These are phyloP conservation scores for Penicillium frequentans DNA, from an alignment of 2,329 filamentous ascomycete genomes.

Conservation along the genomic window DNA sequence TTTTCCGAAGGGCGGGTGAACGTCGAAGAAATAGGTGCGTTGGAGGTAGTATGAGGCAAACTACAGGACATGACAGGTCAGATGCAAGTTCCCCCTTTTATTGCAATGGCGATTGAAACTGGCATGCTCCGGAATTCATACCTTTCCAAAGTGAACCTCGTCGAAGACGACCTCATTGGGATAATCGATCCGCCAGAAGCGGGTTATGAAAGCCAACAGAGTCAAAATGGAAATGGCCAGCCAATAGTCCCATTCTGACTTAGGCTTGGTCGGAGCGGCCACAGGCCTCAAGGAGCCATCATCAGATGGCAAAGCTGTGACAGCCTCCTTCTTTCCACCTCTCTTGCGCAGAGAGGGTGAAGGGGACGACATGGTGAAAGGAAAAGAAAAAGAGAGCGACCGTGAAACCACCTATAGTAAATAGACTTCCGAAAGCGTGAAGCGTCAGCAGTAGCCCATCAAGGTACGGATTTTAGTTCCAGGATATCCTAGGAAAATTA, in stretches of 20 bases:
- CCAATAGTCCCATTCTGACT: constrained; percentile 80
- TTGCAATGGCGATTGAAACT: neutral
- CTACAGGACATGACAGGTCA: constrained; percentile 30
- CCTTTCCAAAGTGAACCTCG: constrained; percentile 99
- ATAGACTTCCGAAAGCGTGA: constrained; percentile 22
- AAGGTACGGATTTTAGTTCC: neutral
- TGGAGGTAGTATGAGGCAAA: constrained; percentile 76
- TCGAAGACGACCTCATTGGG: constrained; percentile 98
- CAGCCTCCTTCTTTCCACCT: constrained; percentile 39
- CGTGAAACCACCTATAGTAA: constrained; percentile 30
- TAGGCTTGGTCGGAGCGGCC: constrained; percentile 22
- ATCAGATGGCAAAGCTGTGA: constrained; percentile 24
- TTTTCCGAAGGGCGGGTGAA: constrained; percentile 97
- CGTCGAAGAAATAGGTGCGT: constrained; percentile 99
- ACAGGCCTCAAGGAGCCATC: constrained; percentile 21
- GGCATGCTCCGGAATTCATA: constrained; percentile 45
- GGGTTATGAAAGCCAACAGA: constrained; percentile 78
- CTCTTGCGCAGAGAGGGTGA: constrained; percentile 44
- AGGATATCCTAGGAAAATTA: neutral
- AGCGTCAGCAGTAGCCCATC: constrained; percentile 11
- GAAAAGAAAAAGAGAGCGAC: constrained; percentile 27
- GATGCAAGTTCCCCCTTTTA: neutral
- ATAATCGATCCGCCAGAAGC: constrained; percentile 95
- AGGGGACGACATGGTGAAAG: constrained; percentile 35
- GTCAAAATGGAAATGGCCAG: constrained; percentile 76